These are phyloP conservation scores for Umbelopsis vinacea DNA, from an alignment of 192 early-diverging fungal species.

Conservation along the genomic window DNA sequence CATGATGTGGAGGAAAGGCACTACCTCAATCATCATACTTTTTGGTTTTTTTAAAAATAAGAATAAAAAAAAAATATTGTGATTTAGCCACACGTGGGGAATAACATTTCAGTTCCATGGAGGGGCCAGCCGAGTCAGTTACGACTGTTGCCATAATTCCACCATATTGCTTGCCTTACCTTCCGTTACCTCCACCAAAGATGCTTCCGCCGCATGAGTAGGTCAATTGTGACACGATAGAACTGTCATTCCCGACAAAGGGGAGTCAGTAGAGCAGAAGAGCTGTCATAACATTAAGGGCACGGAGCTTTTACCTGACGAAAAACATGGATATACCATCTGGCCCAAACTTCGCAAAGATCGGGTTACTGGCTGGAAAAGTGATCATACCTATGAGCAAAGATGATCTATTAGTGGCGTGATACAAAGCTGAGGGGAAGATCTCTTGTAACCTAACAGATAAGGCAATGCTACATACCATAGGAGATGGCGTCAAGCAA, in stretches of 20 bases:
- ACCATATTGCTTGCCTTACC: constrained; percentile 59
- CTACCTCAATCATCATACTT: constrained; percentile 68
- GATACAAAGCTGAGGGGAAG: not conserved
- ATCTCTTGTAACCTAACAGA: not conserved
- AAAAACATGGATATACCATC: constrained; percentile 97
- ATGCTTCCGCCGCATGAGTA: constrained; percentile 83
- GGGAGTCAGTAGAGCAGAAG: not conserved
- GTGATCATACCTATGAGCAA: constrained; percentile 72
- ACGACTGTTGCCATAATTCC: not conserved
- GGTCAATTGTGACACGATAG: constrained; percentile 70
- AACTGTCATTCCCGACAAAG: constrained; percentile 32
- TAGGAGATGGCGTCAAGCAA: constrained; percentile 91
- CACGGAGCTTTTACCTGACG: constrained; percentile 59
- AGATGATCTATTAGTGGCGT: constrained; percentile 21
- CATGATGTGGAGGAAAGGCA: constrained; percentile 47
- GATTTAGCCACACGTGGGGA: not conserved
- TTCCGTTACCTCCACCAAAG: constrained; percentile 92
- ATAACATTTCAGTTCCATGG: not conserved
- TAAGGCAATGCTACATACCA: constrained; percentile 46
- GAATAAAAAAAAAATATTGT: not conserved
- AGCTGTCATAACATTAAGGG: not conserved
- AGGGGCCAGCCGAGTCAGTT: too few relatives aligned
- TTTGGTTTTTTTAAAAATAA: not conserved
- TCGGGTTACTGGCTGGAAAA: constrained; percentile 81
- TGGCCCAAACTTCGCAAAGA: constrained; percentile 72